Conservation (phyloP, 768 basidiomycete species). For the Boletus sp. region DNA sequence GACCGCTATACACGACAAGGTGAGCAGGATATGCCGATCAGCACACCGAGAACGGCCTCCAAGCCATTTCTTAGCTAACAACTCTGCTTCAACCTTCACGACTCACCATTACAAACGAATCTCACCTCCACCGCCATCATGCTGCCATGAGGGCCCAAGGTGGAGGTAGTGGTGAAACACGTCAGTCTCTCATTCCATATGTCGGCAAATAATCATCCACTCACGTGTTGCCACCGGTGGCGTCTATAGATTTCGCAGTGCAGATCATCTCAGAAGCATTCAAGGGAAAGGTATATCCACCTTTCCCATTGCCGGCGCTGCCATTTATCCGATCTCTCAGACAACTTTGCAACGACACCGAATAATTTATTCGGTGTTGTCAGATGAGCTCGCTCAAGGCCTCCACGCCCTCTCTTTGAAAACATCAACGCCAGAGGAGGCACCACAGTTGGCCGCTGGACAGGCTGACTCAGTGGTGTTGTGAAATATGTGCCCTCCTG, state of each 20-base stretch:
- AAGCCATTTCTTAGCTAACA: conserved; percentile 49
- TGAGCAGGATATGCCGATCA: conserved; percentile 29
- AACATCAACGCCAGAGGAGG: conserved; percentile 64
- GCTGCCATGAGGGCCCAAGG: conserved; percentile 71
- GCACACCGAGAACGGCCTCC: conserved; percentile 19
- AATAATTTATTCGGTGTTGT: conserved; percentile 68
- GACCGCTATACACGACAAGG: conserved; percentile 59
- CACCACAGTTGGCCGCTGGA: conserved; percentile 20
- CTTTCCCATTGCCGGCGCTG: conserved; percentile 3
- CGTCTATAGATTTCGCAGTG: conserved; percentile 66
- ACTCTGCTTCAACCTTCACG: conserved; percentile 56
- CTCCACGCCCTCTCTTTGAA: conserved; percentile 76
- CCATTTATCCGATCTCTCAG: conserved; percentile 36
- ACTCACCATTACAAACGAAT: conserved; percentile 74
- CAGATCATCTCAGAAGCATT: conserved; percentile 71
- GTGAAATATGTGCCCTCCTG: conserved; percentile 17
- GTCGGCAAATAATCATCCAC: conserved; percentile 12
- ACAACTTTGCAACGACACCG: conserved; percentile 78
- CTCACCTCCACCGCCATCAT: conserved; percentile 83
- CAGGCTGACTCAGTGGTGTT: conserved; percentile 19
- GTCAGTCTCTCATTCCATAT: conserved; percentile 45
- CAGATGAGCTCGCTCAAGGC: conserved; percentile 66
- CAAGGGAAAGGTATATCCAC: conserved; percentile 59
- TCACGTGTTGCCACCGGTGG: conserved; percentile 22
- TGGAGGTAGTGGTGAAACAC: conserved; percentile 73